Evolutionary conservation across 1,284 basidiomycete genomes (phyloP), one percentile per base, ranked within the genome.

Genomic region (Papiliotrema flavescens): DNA sequence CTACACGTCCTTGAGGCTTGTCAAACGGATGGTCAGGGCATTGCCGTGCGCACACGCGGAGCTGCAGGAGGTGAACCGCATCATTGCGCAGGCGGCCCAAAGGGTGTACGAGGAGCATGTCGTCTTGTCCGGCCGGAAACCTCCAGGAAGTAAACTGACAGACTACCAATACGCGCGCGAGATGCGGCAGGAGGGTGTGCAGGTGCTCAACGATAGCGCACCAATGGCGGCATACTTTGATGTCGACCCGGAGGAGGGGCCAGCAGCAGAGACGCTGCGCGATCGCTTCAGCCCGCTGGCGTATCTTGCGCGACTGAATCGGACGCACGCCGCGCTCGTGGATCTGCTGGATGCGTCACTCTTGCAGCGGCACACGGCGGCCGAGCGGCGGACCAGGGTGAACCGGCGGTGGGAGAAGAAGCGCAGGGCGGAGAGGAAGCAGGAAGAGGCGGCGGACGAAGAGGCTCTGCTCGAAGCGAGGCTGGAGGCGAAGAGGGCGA

Each of bases 91-190:
- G 9, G 36, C n/a, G 13, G 11, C 41, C n/a, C 15, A 41, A 17
- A n/a, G 48, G 22, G 13, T 50, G 26, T 40, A 19, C 9, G 48
- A 50, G 15, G 48, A 50, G 22, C 48, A 50, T 28, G 22, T 50
- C 36, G 6, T 40, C n/a, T 20, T 50, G 6, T n/a, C 36, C n/a
- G 22, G 48, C 11, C 35, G 48, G 11, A 7, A 17, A 39, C 48
- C 48, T 8, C 22, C 44, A 28, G 13, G 24, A 24, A 13, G 7
- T 15, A 14, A 15, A 7, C 19, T 15, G 14, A 13, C 14, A 24
- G 20, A 46, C 15, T 13, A 22, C 14, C 8, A 7, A 28, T 34
- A 34, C 28, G 36, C 22, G 11, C 8, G n/a, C 13, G 20, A 9
- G n/a, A 42, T 42, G 41, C 41, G 41, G 8, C 41, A 42, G 20